Percentiles rank a stretch among this genome's conserved stretches.
phyloP scores from a whole-genome alignment of 768 basidiomycete species.

The Wakefieldia striispora region DNA sequence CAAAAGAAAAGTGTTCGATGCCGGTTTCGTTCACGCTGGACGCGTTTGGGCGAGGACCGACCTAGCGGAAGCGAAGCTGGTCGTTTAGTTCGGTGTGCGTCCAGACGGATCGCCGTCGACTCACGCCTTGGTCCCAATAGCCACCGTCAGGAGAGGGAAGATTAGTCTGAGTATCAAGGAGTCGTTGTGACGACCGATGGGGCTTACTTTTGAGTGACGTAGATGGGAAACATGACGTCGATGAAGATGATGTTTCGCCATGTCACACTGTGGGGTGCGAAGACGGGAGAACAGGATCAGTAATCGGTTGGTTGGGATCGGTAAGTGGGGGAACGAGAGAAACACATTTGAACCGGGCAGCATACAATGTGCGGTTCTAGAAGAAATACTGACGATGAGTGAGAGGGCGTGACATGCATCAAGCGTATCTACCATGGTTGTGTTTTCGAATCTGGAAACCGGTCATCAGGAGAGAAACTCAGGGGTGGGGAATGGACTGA shows the following conservation, averaged over 20 bases:
- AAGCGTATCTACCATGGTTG: not conserved
- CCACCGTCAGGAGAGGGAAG: constrained; percentile 11
- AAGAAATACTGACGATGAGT: too few species aligned
- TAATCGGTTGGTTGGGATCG: too few species aligned
- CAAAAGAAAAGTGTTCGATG: constrained; percentile 53
- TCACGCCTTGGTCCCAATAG: constrained; percentile 61
- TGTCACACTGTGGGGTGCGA: constrained; percentile 46
- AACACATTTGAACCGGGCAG: constrained; percentile 54
- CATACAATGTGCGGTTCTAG: constrained; percentile 52
- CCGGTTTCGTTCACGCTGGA: constrained; percentile 51
- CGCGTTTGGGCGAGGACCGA: constrained; percentile 44
- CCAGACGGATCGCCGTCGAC: constrained; percentile 5
- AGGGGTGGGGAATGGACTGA: constrained; percentile 28
- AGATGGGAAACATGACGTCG: constrained; percentile 58
- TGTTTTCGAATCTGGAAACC: not conserved
- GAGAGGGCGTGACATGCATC: too few species aligned
- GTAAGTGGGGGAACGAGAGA: too few species aligned
- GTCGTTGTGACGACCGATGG: too few species aligned
- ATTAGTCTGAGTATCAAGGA: too few species aligned
- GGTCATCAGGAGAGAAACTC: too few species aligned
- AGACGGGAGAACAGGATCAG: too few species aligned
- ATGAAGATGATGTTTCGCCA: constrained; percentile 55
- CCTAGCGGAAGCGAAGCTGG: not conserved
- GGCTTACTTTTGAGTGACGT: constrained; percentile 60
- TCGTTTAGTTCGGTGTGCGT: too few species aligned